phyloP scores from a whole-genome alignment of 1,139 yeast genomes.

The Hansenula lynferdii region DNA sequence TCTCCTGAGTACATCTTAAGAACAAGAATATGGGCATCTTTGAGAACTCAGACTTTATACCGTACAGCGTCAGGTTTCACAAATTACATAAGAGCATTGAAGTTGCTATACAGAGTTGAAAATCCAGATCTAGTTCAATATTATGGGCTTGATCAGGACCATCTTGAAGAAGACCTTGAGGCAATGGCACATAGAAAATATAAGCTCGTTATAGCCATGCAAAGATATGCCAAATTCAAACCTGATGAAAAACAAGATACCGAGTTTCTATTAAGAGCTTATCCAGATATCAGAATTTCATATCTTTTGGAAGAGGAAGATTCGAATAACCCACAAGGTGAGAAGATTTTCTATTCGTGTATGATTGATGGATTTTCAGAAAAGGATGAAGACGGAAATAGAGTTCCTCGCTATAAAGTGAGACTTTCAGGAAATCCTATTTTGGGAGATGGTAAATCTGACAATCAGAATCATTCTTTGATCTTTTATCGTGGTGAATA shows the following conservation, averaged over 20 bases:
- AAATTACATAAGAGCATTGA: conserved; percentile 66
- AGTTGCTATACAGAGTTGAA: conserved; percentile 61
- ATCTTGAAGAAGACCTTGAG: conserved; percentile 39
- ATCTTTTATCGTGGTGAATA: conserved; percentile 82
- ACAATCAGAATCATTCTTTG: conserved; percentile 74
- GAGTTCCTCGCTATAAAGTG: conserved; percentile 48
- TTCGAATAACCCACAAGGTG: conserved; percentile 28
- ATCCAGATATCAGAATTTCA: conserved; percentile 57
- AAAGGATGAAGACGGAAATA: conserved; percentile 35
- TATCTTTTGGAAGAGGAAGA: conserved; percentile 48
- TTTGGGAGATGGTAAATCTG: conserved; percentile 87
- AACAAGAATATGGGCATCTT: conserved; percentile 80
- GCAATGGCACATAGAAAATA: conserved; percentile 60
- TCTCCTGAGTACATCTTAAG: conserved; percentile 57
- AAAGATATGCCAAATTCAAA: conserved; percentile 48
- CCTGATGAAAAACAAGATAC: conserved; percentile 50
- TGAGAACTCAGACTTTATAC: conserved; percentile 72
- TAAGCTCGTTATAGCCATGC: conserved; percentile 67
- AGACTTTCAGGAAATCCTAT: conserved; percentile 81
- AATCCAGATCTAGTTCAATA: conserved; percentile 41
- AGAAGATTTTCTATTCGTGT: conserved; percentile 49
- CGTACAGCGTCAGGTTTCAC: conserved; percentile 75
- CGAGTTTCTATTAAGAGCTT: conserved; percentile 51
- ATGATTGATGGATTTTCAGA: conserved; percentile 50
- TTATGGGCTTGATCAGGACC: conserved; percentile 30